phyloP scores from a whole-genome alignment of 257 asterid species.

The Lycium barbarum region DNA sequence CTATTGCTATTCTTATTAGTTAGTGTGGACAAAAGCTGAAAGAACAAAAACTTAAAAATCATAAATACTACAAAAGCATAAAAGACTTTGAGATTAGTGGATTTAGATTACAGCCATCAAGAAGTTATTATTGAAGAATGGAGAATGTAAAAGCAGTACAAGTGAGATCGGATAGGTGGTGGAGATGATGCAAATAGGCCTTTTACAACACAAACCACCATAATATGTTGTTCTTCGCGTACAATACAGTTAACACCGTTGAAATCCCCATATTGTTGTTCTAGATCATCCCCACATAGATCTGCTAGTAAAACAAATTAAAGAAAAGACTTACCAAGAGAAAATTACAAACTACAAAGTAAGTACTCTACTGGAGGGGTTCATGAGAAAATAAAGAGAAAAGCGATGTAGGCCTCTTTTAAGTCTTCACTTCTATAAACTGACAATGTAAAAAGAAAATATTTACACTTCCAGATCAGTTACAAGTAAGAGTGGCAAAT shows the following conservation, averaged over 20 bases:
- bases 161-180: too few relatives aligned
- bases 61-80: not conserved
- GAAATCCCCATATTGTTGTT: constrained; percentile 65
- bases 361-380: too few relatives aligned
- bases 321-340: not conserved
- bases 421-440: too few relatives aligned
- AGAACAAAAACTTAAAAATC: not conserved
- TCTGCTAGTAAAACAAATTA: constrained; percentile 40
- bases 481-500: too few relatives aligned
- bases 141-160: not conserved
- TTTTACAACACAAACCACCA: too few relatives aligned
- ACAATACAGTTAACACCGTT: constrained; percentile 54
- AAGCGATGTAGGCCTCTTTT: too few relatives aligned
- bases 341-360: too few relatives aligned
- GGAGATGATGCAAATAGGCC: too few relatives aligned
- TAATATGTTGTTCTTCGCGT: too few relatives aligned
- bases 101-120: not conserved
- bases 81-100: not conserved
- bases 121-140: not conserved
- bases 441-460: too few relatives aligned
- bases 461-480: too few relatives aligned
- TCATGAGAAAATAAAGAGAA: not conserved
- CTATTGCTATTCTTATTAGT: not conserved
- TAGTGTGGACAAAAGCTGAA: not conserved
- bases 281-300: constrained; percentile 66